Base-by-base conservation (phyloP, 306 rosid genomes). In the Medicago lupulina region DNA sequence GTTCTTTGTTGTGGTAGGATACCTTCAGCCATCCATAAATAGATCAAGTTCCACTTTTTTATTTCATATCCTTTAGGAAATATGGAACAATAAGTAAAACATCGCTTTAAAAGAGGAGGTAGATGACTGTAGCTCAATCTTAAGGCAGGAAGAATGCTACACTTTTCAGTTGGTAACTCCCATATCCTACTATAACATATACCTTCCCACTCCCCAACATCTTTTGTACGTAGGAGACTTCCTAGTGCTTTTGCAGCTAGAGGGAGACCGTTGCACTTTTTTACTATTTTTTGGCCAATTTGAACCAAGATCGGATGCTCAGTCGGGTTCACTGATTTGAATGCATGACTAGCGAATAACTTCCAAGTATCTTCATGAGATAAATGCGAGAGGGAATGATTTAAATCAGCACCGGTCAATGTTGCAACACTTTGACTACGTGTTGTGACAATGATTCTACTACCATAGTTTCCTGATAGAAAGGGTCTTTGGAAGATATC, bases 241-340 rank as follows among this genome's bases (percentile, higher is more conserved):
- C 86, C 89, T 12, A 85, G 9, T 60, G 78, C 23, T 72, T 88
- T 85, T 44, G 75, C 81, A 3, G 88, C 91, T 28, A 83, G 31
- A 40, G 89, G 92, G 71, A 85, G 77, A 18, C 89, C 89, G 40
- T 74, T 76, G 63, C 92, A 85, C 75, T 72, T 85, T 4, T n/a
- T 51, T 23, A 80, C 73, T 41, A 82, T 76, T 38, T 83, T 69
- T 31, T 36, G 28, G 15, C 92, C 88, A n/a, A 82, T 75, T 46
- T 67, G 31, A 44, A 76, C 70, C 70, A 74, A 7, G 67, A 44
- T 13, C 2, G 46, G 34, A 57, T 36, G 40, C 50, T 60, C 78
- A 43, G 81, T 67, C 43, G 25, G 77, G 14, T 25, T 54, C 8
- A 47, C 59, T 19, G 46, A 21, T 25, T 76, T 76, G 67, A 80